Evolutionary conservation across 2,329 filamentous ascomycete genomes (phyloP).

Genomic region (Moelleriella libera): DNA sequence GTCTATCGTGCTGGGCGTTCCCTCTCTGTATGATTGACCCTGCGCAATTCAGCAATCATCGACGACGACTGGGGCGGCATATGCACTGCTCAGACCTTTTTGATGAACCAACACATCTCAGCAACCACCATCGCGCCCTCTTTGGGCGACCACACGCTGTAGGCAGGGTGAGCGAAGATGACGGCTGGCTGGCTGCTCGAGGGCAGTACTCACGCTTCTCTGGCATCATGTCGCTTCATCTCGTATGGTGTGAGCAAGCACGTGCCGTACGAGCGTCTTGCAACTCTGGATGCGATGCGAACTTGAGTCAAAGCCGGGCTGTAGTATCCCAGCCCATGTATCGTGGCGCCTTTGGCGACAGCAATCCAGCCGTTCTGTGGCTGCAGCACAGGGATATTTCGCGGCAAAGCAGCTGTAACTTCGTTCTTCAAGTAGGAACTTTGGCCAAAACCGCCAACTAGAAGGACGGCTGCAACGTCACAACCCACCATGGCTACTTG

Average conservation of each 20-base stretch:
- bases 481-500: constrained; percentile 21
- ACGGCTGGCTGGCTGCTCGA: background rate
- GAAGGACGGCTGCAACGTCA: constrained; percentile 23
- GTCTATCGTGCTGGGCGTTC: constrained; percentile 19
- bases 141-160: constrained; percentile 22
- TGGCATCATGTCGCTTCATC: constrained; percentile 19
- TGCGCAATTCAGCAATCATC: constrained; percentile 4
- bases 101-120: constrained; percentile 25
- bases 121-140: constrained; percentile 19
- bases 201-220: constrained; percentile 17
- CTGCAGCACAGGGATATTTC: constrained; percentile 27
- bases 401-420: constrained; percentile 19
- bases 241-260: constrained; percentile 20
- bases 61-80: too few species aligned
- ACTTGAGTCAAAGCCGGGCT: constrained; percentile 14
- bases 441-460: constrained; percentile 34
- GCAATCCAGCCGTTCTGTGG: constrained; percentile 34
- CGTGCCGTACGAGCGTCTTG: constrained; percentile 21
- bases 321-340: constrained; percentile 21
- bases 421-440: constrained; percentile 28
- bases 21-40: constrained; percentile 23
- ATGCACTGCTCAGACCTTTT: constrained; percentile 13
- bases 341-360: constrained; percentile 35
- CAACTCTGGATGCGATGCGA: constrained; percentile 19
- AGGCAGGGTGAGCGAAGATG: constrained; percentile 5